Evolutionary conservation across 2,329 filamentous ascomycete genomes (phyloP), one percentile per base, ranked within the genome.

Genomic region (Epichloe elymi): DNA sequence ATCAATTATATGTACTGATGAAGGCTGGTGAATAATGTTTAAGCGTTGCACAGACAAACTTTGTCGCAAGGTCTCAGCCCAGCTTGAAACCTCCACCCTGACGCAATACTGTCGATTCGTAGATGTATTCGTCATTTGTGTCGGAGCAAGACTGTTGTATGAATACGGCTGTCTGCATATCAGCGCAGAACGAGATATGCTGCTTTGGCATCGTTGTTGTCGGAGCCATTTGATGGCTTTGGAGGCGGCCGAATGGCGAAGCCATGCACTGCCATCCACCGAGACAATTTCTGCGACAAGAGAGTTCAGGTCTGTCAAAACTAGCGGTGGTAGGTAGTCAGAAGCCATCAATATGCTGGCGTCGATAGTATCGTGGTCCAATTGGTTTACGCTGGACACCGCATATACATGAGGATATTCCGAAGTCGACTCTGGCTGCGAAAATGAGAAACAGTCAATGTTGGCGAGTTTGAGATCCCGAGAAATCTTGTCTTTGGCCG

Each of bases 281-380:
- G 88, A 83, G 59, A 97, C 90, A 0, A 96, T 70, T 17, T 79
- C 78, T 8, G 80, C 72, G n/a, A 95, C 78, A 1, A 97, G 72
- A 8, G 70, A 66, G 5, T 66, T 61, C 2, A 97, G 77, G 41
- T 97, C 90, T 8, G 88, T 93, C 0, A 78, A 68, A 3, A 86
- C 69, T 4, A 96, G 73, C 1, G 91, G 91, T 54, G 88, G 84
- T 14, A 93, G 73, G 62, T 96, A 97, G 60, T 93, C 86, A 1
- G 90, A 84, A 51, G 83, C 89, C 91, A 97, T 97, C 17, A 97
- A 75, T 0, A 95, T 73, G 60, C 88, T 95, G 17, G 90, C 91
- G 64, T 97, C 91, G 83, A 97, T 94, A 42, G 77, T 81, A 39
- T 95, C 88, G 54, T 81, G 71, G 59, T 96, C 88, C 20, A 79